These are phyloP conservation scores for Solanum chiquidenum DNA, from an alignment of 257 asterid species.

Conservation along the genomic window DNA sequence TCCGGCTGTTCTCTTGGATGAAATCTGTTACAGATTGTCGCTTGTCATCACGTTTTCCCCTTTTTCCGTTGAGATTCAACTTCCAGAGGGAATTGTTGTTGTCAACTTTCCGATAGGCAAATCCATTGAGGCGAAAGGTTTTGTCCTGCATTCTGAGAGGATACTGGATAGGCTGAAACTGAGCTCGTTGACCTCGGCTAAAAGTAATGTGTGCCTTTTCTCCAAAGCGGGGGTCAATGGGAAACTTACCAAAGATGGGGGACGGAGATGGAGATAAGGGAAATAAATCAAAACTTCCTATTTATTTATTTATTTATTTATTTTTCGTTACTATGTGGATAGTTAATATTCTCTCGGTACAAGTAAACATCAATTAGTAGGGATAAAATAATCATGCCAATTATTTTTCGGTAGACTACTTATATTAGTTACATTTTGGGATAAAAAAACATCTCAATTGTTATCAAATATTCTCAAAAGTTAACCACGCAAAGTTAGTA, in stretches of 20 bases:
- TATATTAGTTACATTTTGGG: too few relatives aligned
- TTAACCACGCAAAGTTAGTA: too few relatives aligned
- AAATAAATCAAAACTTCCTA: not conserved
- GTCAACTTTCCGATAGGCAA: slow-evolving; percentile 17
- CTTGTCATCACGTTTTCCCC: slow-evolving; percentile 1
- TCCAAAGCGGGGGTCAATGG: not conserved
- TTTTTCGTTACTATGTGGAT: too few relatives aligned
- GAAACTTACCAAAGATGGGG: not conserved
- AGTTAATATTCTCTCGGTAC: too few relatives aligned
- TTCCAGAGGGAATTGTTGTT: slow-evolving; percentile 33
- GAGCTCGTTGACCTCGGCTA: not conserved
- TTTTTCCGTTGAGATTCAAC: slow-evolving; percentile 28
- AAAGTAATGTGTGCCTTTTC: not conserved
- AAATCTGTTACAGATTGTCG: slow-evolving; percentile 32
- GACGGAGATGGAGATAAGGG: not conserved
- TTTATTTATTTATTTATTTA: too few relatives aligned
- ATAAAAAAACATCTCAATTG: too few relatives aligned
- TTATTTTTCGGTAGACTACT: too few relatives aligned
- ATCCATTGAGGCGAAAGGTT: slow-evolving; percentile 10
- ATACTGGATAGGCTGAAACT: too few relatives aligned
- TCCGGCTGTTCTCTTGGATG: slow-evolving; percentile 31
- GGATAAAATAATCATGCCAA: too few relatives aligned
- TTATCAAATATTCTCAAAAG: not conserved
- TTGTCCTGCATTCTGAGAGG: slow-evolving; percentile 20
- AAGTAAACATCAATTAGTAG: too few relatives aligned